Conservation (phyloP, 2,329 filamentous ascomycete species). For the Botrytis squamosa region DNA sequence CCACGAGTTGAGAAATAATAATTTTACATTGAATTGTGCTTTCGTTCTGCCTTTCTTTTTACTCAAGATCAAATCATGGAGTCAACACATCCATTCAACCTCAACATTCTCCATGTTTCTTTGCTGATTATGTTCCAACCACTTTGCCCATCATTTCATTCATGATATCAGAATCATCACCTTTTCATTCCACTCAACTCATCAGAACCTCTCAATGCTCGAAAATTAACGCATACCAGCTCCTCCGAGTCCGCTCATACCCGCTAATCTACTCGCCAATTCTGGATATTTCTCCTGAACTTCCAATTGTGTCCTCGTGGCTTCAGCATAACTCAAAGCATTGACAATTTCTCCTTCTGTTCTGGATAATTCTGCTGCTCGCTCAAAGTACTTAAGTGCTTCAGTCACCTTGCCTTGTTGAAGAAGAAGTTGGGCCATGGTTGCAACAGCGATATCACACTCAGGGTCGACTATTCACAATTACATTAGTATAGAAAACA, state of each 20-base stretch:
- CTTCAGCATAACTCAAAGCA: constrained; percentile 93
- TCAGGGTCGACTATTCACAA: constrained; percentile 78
- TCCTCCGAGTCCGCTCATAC: constrained; percentile 48
- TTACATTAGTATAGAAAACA: constrained; percentile 19
- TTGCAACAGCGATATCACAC: constrained; percentile 97
- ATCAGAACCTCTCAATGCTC: not conserved
- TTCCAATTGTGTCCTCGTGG: constrained; percentile 92
- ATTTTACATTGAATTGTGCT: constrained; percentile 16
- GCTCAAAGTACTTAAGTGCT: constrained; percentile 94
- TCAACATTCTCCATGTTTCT: not conserved
- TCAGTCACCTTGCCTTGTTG: constrained; percentile 97
- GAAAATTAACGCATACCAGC: constrained; percentile 33
- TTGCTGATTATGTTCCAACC: not conserved
- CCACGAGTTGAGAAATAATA: not conserved
- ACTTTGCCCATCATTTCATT: not conserved
- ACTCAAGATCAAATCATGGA: constrained; percentile 19
- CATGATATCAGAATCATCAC: not conserved
- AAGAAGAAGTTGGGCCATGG: constrained; percentile 94
- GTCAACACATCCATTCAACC: constrained; percentile 15
- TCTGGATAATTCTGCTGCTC: constrained; percentile 87
- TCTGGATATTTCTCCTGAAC: constrained; percentile 85
- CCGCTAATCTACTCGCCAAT: constrained; percentile 68
- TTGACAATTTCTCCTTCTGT: constrained; percentile 97
- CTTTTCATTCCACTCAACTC: not conserved
- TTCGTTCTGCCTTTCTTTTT: constrained; percentile 15